Conservation (phyloP, 2,329 filamentous ascomycete genomes). For the Sarocladium strictum region DNA sequence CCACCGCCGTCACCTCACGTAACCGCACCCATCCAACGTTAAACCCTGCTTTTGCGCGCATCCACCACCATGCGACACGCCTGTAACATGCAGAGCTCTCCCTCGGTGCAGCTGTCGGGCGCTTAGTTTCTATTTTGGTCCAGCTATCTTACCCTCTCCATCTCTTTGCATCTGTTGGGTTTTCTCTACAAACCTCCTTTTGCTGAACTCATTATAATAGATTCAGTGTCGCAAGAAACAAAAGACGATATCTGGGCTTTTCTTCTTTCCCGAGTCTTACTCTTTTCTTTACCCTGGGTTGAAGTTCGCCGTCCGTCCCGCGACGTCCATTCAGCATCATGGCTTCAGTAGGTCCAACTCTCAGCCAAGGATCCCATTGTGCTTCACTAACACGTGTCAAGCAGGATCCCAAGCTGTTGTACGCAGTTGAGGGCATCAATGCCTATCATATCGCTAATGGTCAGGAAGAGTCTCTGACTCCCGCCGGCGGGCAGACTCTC, state of each 20-base stretch:
- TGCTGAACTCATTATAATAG: neutral
- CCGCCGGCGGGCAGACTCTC: slow-evolving; percentile 81
- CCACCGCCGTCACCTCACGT: neutral
- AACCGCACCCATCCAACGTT: neutral
- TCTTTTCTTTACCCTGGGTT: no score
- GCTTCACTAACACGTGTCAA: neutral
- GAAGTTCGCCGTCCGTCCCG: no score
- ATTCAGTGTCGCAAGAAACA: neutral
- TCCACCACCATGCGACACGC: slow-evolving; percentile 15
- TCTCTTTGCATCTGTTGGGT: neutral
- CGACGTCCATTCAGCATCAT: no score
- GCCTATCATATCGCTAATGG: slow-evolving; percentile 91
- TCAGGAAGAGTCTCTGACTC: slow-evolving; percentile 74
- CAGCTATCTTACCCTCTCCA: neutral
- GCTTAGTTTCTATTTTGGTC: slow-evolving; percentile 9
- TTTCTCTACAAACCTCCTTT: neutral
- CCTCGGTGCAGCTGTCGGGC: neutral
- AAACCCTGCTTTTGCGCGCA: slow-evolving; percentile 1
- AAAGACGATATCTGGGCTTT: no score
- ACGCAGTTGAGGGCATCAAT: slow-evolving; percentile 75
- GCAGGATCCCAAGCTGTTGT: slow-evolving; percentile 60
- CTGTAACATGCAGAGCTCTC: neutral
- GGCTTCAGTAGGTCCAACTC: neutral
- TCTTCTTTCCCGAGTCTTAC: no score
- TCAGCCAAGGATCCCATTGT: neutral